A percentile compares a stretch with the other conserved stretches of the same genome.
Conservation (phyloP, 176 grass and related monocot species). For the Raddia distichophylla region DNA sequence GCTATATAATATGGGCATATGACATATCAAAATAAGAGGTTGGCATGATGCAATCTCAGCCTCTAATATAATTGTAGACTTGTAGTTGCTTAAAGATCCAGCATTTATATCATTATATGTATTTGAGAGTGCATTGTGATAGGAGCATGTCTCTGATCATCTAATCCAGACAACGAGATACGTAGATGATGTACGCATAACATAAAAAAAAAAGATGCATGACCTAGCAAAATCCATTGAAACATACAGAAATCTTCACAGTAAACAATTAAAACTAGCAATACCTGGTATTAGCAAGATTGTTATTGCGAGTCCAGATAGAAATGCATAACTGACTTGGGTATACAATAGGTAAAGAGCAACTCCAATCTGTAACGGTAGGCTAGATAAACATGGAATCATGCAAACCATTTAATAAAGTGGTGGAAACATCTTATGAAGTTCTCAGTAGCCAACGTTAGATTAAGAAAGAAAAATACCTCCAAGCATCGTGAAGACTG, state of each 20-base stretch:
- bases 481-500: slow-evolving; percentile 94
- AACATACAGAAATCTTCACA: neutral
- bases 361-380: slow-evolving; percentile 94
- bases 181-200: neutral
- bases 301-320: slow-evolving; percentile 89
- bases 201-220: neutral
- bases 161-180: slow-evolving; percentile 5
- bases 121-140: neutral
- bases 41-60: neutral
- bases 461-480: slow-evolving; percentile 49
- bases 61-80: neutral
- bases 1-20: slow-evolving; percentile 19
- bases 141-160: neutral
- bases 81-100: neutral
- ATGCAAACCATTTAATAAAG: slow-evolving; percentile 28
- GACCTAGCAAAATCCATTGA: neutral
- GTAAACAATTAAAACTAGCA: slow-evolving; percentile 21
- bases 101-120: slow-evolving; percentile 17
- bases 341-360: slow-evolving; percentile 91
- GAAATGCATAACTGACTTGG: slow-evolving; percentile 95
- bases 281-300: slow-evolving; percentile 94
- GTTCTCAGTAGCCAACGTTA: neutral
- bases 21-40: neutral
- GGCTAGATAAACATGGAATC: slow-evolving; percentile 46
- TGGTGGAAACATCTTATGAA: slow-evolving; percentile 1